Percentiles rank a stretch among this genome's conserved stretches.
Conservation (phyloP, 129 eudicot genomes). For the Ambrosia artemisiifolia region DNA sequence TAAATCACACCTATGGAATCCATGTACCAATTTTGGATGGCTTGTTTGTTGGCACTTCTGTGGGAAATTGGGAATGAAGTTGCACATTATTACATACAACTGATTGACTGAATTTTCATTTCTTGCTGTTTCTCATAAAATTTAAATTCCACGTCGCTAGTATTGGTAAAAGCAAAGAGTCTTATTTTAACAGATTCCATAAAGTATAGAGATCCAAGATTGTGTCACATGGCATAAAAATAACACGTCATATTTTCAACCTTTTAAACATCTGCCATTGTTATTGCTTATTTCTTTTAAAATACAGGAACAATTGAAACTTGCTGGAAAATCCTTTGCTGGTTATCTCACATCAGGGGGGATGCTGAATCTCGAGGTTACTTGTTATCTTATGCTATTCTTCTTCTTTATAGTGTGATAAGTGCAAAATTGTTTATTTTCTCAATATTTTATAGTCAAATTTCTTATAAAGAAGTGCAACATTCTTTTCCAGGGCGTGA, state of each 20-base stretch:
- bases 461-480: not conserved
- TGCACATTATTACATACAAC: not conserved
- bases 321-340: conserved; percentile 37
- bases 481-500: conserved; percentile 33
- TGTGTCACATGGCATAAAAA: not conserved
- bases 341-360: conserved; percentile 34
- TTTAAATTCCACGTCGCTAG: not conserved
- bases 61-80: not conserved
- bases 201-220: not conserved
- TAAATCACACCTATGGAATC: not conserved
- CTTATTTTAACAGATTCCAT: not conserved
- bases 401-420: not conserved
- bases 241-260: not conserved
- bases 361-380: conserved; percentile 26
- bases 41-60: not conserved
- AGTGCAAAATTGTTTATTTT: not conserved
- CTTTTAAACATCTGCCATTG: conserved; percentile 7
- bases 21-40: not conserved
- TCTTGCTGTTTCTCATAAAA: not conserved
- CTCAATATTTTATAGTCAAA: not conserved
- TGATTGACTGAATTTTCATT: not conserved
- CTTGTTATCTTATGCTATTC: not conserved
- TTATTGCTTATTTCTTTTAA: not conserved
- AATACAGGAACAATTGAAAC: conserved; percentile 37
- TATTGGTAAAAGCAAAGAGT: not conserved